Evolutionary conservation across 1,284 basidiomycete genomes (phyloP), one percentile per base, ranked within the genome.

Genomic region (Sutorius eximius): DNA sequence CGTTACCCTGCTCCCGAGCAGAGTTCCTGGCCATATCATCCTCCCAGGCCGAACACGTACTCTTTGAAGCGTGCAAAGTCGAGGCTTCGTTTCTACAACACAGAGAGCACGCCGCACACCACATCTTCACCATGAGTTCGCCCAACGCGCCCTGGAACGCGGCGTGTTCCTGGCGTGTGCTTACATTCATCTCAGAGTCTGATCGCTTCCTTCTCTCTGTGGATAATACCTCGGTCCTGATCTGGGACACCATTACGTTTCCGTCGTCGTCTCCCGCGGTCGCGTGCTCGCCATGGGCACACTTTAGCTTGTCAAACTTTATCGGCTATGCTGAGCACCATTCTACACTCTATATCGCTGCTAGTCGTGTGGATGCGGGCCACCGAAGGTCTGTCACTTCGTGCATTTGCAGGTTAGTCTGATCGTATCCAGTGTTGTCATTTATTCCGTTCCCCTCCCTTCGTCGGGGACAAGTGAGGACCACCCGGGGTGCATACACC

Each of bases 141-240:
- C 46, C 50, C 5, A 13, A 18, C 13, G 30, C 42, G 29, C 44
- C 52, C 27, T 15, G 38, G 29, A 49, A 18, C 27, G 2, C 48
- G 8, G 27, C 48, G 12, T 48, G 24, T 51, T 51, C 59, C 16
- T 52, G 43, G 61, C 51, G 45, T 37, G 43, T 53, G 29, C 52
- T 66, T 32, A 20, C 53, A 1, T 67, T 70, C n/a, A 41, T 67
- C 12, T 55, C 57, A 6, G 62, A 67, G 40, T 55, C 57, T 5
- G 62, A 67, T 40, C 57, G 61, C 4, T 63, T 70, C 40, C 32
- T 69, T 3, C 56, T 70, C 24, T 63, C 58, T 11, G 65, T 51
- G 43, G 50, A 58, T 34, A 48, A 32, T 2, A 44, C 34, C 12
- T 22, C 45, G 2, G 45, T 57, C 29, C 34, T 56, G 22, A 56